A percentile compares a stretch with the other conserved stretches of the same genome.
Conservation (phyloP, 768 basidiomycete species). For the Leccinum broughii region DNA sequence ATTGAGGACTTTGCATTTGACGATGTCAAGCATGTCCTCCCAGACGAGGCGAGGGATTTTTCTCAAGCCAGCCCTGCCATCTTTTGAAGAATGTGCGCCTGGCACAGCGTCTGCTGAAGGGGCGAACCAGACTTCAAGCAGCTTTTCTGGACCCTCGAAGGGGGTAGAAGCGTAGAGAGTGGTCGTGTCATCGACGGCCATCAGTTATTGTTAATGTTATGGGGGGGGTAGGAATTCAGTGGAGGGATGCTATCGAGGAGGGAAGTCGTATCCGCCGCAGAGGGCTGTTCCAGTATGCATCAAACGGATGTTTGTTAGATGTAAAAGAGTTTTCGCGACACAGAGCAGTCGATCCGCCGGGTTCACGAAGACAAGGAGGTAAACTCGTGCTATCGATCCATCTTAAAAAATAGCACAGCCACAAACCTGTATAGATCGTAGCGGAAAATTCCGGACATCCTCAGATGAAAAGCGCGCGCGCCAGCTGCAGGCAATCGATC, state of each 20-base stretch:
- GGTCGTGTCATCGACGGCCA: conserved; percentile 26
- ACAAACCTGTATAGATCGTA: conserved; percentile 25
- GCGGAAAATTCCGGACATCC: conserved; percentile 14
- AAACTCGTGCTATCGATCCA: conserved; percentile 7
- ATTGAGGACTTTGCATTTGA: conserved; percentile 94
- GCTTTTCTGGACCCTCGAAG: conserved; percentile 93
- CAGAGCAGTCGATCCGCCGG: conserved; percentile 17
- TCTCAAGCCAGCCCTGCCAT: conserved; percentile 69
- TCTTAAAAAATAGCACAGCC: conserved; percentile 22
- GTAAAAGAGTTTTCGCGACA: conserved; percentile 15
- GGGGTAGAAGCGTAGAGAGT: conserved; percentile 44
- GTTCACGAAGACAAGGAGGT: conserved; percentile 18
- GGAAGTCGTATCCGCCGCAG: conserved; percentile 37
- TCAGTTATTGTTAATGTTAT: conserved; percentile 9
- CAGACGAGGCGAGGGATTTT: conserved; percentile 73
- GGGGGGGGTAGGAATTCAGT: conserved; percentile 15
- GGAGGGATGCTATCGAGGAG: conserved; percentile 49
- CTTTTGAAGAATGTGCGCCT: conserved; percentile 36
- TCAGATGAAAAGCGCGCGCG: not conserved
- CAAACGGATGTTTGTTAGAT: conserved; percentile 29
- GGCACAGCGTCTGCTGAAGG: conserved; percentile 67
- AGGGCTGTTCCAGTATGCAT: conserved; percentile 47
- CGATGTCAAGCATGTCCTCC: conserved; percentile 97
- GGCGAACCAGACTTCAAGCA: conserved; percentile 97
- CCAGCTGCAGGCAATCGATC: not conserved